These are phyloP conservation scores for Diutina neorugosa DNA, from an alignment of 1,139 yeast species.

Conservation along the genomic window DNA sequence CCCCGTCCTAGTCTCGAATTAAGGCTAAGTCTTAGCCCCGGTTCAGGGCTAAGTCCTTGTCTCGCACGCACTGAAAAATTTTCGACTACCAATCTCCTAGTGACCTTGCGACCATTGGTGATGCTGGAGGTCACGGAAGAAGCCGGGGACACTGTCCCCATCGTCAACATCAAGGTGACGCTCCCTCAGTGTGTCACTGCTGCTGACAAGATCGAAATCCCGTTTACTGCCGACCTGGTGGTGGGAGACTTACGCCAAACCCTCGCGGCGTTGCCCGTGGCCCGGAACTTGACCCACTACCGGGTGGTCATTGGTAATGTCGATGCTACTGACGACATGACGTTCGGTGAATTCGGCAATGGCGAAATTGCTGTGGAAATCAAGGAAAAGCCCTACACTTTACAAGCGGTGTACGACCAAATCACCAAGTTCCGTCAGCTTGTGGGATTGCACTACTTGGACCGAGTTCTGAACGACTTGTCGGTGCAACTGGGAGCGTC, in stretches of 20 bases:
- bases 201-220: constrained; percentile 19
- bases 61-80: neutral
- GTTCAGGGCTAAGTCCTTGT: no score
- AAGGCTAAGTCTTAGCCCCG: no score
- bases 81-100: neutral
- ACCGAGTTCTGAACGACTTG: constrained; percentile 16
- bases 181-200: constrained; percentile 20
- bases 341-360: constrained; percentile 18
- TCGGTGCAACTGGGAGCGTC: constrained; percentile 14
- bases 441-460: constrained; percentile 32
- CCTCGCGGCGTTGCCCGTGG: constrained; percentile 39
- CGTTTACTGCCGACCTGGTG: constrained; percentile 28
- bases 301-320: constrained; percentile 28
- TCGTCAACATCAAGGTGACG: constrained; percentile 16
- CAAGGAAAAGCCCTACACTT: constrained; percentile 26
- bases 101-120: neutral
- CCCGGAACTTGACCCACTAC: constrained; percentile 53
- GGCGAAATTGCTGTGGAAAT: constrained; percentile 8
- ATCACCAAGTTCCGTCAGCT: constrained; percentile 30
- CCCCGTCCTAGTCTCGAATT: no score
- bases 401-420: constrained; percentile 28
- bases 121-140: constrained; percentile 2
- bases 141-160: constrained; percentile 4
- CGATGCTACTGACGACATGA: constrained; percentile 21
- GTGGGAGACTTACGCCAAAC: constrained; percentile 50